Base-by-base conservation (phyloP, 2,329 filamentous ascomycete genomes). In the Pyrenophora teres region DNA sequence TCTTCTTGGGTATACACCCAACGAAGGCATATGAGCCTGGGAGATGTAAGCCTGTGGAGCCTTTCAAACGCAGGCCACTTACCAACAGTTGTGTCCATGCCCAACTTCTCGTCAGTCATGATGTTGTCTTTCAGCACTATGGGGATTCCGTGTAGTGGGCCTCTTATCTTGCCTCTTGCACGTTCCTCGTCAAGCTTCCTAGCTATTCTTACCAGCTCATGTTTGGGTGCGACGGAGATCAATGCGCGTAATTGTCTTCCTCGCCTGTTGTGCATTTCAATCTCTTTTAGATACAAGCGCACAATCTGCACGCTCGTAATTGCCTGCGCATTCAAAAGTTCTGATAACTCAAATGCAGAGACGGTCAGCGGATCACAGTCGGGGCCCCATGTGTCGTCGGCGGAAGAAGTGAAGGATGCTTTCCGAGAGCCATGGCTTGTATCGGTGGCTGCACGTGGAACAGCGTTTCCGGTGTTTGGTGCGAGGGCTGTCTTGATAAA, bases 61-160 rank as follows among this genome's bases (percentile, higher is more conserved):
- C 3, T 10, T 9, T 12, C 19, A 23, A 3, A 13, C 3, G 13
- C 32, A 31, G 16, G 15, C 9, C 37, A 64, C 50, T 50, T 65
- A 61, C 76, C 76, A 16, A 71, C 74, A 18, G 74, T 77, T 3
- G 76, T 77, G 30, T 72, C 69, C 72, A 78, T 72, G 1, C 74
- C 74, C 30, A 75, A 51, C 16, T 62, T 67, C 6, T 60, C 58
- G 41, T 72, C 65, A 4, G 75, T 75, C 59, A 74, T 70, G 32
- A 77, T 73, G 40, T 74, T 72, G 46, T 77, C 76, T 55, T 78
- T 77, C 10, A 76, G 35, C 1, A 77, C 66, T 39, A 77, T 70
- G 0, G 76, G 75, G 41, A 77, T 75, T 5, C 76, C 76, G 58
- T 78, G 75, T n/a, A 77, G 48, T 4, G 69, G 68, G 2, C 74